Conservation (phyloP, 768 basidiomycete species). For the Boletus eberwhitei region DNA sequence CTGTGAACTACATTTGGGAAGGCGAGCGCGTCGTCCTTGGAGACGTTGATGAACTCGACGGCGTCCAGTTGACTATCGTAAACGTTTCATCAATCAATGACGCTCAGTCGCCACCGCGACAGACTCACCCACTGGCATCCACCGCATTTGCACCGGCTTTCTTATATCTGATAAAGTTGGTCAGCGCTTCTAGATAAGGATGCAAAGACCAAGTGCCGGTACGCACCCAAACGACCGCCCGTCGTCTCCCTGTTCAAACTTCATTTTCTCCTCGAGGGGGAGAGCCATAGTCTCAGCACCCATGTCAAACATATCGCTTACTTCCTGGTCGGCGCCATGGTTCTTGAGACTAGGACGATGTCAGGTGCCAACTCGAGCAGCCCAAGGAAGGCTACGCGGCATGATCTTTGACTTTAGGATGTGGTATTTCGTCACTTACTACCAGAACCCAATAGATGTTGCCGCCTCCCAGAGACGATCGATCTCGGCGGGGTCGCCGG, state of each 20-base stretch:
- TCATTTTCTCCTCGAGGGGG: slow-evolving; percentile 40
- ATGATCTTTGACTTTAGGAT: not conserved
- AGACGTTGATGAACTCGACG: slow-evolving; percentile 62
- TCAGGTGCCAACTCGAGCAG: not conserved
- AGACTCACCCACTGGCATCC: slow-evolving; percentile 48
- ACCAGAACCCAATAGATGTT: slow-evolving; percentile 52
- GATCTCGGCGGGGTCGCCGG: slow-evolving; percentile 36
- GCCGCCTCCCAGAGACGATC: slow-evolving; percentile 46
- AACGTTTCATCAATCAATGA: not conserved
- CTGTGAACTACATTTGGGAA: slow-evolving; percentile 53
- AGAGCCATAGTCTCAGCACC: slow-evolving; percentile 41
- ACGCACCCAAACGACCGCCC: slow-evolving; percentile 40
- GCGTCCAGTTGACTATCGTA: slow-evolving; percentile 37
- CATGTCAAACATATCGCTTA: slow-evolving; percentile 40
- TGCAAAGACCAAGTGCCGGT: not conserved
- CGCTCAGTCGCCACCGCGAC: not conserved
- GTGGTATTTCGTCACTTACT: slow-evolving; percentile 34
- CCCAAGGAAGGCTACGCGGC: not conserved
- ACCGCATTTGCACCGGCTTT: slow-evolving; percentile 59
- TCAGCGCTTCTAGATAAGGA: not conserved
- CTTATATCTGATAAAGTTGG: slow-evolving; percentile 46
- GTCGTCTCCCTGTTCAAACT: slow-evolving; percentile 41
- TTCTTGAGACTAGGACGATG: slow-evolving; percentile 37
- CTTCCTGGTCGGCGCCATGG: slow-evolving; percentile 38
- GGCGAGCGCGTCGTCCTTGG: slow-evolving; percentile 65